A percentile compares a stretch with the other conserved stretches of the same genome.
phyloP scores from a whole-genome alignment of 169 alveolate genomes.

The Cryptosporidium parvum region DNA sequence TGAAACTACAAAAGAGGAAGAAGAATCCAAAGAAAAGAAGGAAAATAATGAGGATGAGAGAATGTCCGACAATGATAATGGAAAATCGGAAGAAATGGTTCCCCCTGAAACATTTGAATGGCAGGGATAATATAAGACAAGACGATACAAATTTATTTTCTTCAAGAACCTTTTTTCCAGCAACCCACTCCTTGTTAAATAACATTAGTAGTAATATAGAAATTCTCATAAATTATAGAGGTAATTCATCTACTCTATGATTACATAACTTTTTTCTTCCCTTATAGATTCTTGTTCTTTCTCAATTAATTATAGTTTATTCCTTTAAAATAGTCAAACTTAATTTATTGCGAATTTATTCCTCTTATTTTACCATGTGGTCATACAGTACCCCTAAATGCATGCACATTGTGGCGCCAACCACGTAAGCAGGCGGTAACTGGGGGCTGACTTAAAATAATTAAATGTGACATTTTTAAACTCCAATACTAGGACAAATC shows the following conservation, averaged over 20 bases:
- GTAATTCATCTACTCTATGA: not conserved
- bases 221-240: not conserved
- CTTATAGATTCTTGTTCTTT: not conserved
- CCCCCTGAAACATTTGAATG: constrained; percentile 72
- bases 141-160: too few relatives aligned
- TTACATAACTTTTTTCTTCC: not conserved
- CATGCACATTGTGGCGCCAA: not conserved
- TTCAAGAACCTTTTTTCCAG: not conserved
- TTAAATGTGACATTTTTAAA: not conserved
- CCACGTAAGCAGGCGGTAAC: not conserved
- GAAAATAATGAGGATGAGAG: not conserved
- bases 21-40: constrained; percentile 2
- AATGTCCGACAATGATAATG: not conserved
- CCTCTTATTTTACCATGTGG: not conserved
- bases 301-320: not conserved
- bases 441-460: not conserved
- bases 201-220: not conserved
- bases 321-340: not conserved
- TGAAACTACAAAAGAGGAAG: not conserved
- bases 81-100: not conserved
- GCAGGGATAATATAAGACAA: constrained; percentile 21
- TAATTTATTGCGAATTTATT: not conserved
- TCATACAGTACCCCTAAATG: not conserved
- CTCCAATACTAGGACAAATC: not conserved
- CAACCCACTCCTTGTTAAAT: too few relatives aligned